These are phyloP conservation scores for Phlegmacium glaucopus DNA, from an alignment of 768 basidiomycete species.

Conservation along the genomic window DNA sequence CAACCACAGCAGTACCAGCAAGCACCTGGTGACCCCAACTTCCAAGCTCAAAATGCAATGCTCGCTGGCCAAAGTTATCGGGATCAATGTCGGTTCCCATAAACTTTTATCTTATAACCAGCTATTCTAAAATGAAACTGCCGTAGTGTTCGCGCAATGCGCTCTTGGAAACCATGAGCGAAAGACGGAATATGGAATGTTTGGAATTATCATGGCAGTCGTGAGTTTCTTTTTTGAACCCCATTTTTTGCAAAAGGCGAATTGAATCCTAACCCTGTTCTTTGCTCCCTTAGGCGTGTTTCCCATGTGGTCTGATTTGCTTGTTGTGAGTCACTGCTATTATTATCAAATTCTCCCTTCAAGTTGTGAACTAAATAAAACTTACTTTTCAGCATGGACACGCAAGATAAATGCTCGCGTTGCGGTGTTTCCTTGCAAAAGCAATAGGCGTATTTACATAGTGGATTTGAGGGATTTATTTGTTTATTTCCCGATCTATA, in stretches of 20 bases:
- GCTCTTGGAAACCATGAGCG: slow-evolving; percentile 19
- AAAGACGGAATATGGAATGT: slow-evolving; percentile 18
- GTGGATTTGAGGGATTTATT: too few relatives aligned
- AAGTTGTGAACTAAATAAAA: too few relatives aligned
- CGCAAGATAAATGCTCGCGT: slow-evolving; percentile 8
- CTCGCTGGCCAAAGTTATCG: slow-evolving; percentile 3
- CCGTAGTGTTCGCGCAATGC: slow-evolving; percentile 17
- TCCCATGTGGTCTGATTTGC: slow-evolving; percentile 22
- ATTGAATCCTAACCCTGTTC: too few relatives aligned
- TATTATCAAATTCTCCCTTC: background rate
- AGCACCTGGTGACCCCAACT: too few relatives aligned
- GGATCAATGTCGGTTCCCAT: slow-evolving; percentile 11
- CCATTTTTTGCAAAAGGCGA: too few relatives aligned
- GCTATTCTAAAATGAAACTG: too few relatives aligned
- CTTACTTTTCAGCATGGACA: slow-evolving; percentile 13
- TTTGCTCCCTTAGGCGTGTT: slow-evolving; percentile 14
- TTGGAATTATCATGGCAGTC: slow-evolving; percentile 23
- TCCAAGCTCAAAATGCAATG: too few relatives aligned
- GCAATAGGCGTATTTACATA: background rate
- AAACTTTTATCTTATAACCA: too few relatives aligned
- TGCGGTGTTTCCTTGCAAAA: slow-evolving; percentile 7
- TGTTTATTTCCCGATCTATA: too few relatives aligned
- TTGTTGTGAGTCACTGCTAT: slow-evolving; percentile 13
- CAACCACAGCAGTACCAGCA: too few relatives aligned
- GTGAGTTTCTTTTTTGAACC: slow-evolving; percentile 11